These are phyloP conservation scores for Aspergillus bombycis DNA, from an alignment of 2,329 filamentous ascomycete species.

Conservation along the genomic window DNA sequence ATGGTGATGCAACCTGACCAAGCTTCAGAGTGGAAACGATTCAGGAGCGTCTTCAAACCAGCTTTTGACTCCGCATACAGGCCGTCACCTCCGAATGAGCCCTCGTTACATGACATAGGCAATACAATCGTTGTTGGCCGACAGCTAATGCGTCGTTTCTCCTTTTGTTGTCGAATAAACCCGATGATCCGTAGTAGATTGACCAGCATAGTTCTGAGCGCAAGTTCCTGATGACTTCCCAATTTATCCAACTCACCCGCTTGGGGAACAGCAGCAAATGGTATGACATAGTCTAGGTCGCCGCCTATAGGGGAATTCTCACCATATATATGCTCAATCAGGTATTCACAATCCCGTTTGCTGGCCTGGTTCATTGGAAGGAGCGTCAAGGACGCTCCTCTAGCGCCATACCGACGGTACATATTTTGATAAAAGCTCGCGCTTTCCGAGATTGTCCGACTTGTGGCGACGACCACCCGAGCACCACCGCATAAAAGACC, in stretches of 20 bases:
- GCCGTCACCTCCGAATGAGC: constrained; percentile 48
- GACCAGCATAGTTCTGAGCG: constrained; percentile 35
- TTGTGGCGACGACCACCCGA: constrained; percentile 46
- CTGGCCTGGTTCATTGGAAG: constrained; percentile 49
- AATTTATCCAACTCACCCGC: constrained; percentile 40
- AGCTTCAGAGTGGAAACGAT: constrained; percentile 22
- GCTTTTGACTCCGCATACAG: constrained; percentile 52
- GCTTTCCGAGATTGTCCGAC: constrained; percentile 30
- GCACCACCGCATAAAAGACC: constrained; percentile 40
- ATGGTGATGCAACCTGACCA: constrained; percentile 39
- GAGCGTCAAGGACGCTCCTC: constrained; percentile 39
- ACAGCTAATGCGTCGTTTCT: constrained; percentile 23
- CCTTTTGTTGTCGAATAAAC: constrained; percentile 25
- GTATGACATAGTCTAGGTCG: constrained; percentile 46
- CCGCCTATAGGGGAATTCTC: constrained; percentile 25
- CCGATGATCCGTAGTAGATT: constrained; percentile 46
- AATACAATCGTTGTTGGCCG: constrained; percentile 46
- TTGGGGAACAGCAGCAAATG: constrained; percentile 49
- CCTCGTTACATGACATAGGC: constrained; percentile 51
- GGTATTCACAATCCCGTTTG: constrained; percentile 39
- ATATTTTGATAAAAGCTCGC: constrained; percentile 39
- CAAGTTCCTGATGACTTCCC: constrained; percentile 23
- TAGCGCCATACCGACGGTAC: constrained; percentile 36
- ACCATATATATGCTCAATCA: constrained; percentile 44
- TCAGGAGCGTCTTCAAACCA: constrained; percentile 31